These are phyloP conservation scores for Penicillium sp. DNA, from an alignment of 2,329 filamentous ascomycete species.

Conservation along the genomic window DNA sequence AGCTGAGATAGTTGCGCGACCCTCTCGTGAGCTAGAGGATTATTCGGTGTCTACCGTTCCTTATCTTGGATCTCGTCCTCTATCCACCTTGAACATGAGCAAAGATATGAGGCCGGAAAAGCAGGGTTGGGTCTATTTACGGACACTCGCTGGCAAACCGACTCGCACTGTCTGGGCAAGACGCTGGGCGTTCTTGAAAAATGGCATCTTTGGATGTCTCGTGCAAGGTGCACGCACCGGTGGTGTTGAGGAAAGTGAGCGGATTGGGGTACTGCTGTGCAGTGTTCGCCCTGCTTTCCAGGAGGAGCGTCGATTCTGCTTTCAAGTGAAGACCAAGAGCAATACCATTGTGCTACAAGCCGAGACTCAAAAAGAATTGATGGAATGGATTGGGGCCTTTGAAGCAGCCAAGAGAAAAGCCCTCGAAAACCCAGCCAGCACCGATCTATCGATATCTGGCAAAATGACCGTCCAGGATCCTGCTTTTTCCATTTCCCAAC, in stretches of 20 bases:
- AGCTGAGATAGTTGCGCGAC: slow-evolving; percentile 64
- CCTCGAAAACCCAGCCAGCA: slow-evolving; percentile 63
- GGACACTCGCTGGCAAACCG: slow-evolving; percentile 77
- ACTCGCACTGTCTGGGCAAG: slow-evolving; percentile 83
- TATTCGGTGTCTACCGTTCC: slow-evolving; percentile 87
- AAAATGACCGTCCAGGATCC: slow-evolving; percentile 51
- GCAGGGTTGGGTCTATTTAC: slow-evolving; percentile 88
- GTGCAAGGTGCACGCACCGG: slow-evolving; percentile 71
- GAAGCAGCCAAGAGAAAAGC: slow-evolving; percentile 91
- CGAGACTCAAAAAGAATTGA: slow-evolving; percentile 86
- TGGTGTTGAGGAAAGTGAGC: slow-evolving; percentile 90
- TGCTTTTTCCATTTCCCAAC: slow-evolving; percentile 87
- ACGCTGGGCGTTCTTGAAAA: slow-evolving; percentile 91
- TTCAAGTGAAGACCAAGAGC: slow-evolving; percentile 97
- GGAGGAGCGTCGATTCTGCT: slow-evolving; percentile 93
- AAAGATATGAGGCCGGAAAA: slow-evolving; percentile 60
- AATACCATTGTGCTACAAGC: slow-evolving; percentile 83
- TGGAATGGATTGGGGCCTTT: slow-evolving; percentile 89
- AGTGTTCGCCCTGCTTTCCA: slow-evolving; percentile 84
- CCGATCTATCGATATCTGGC: slow-evolving; percentile 42
- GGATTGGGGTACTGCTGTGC: slow-evolving; percentile 90
- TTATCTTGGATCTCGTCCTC: slow-evolving; percentile 66
- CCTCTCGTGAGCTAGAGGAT: slow-evolving; percentile 86
- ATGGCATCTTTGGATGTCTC: slow-evolving; percentile 93
- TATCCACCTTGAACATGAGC: slow-evolving; percentile 56